Conservation (phyloP, 805 yeast species). For the Metschnikowia noctiluminum region DNA sequence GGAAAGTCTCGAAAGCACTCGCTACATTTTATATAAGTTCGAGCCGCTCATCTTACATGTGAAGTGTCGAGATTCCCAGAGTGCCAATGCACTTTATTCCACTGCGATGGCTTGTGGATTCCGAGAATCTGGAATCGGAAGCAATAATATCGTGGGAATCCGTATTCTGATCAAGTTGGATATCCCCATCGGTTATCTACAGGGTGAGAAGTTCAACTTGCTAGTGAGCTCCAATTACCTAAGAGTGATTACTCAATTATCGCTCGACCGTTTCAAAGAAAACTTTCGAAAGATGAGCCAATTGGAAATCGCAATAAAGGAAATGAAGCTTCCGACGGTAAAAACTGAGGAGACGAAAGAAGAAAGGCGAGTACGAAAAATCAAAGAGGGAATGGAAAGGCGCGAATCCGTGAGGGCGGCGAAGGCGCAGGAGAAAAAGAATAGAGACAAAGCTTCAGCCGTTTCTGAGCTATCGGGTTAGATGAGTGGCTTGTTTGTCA, state of each 20-base stretch:
- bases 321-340: constrained; percentile 18
- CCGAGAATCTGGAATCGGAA: constrained; percentile 83
- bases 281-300: constrained; percentile 55
- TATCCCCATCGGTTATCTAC: constrained; percentile 65
- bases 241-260: constrained; percentile 47
- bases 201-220: constrained; percentile 28
- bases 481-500: too few relatives aligned
- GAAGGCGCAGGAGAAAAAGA: constrained; percentile 15
- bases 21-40: constrained; percentile 71
- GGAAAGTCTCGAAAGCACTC: constrained; percentile 19
- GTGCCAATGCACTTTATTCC: constrained; percentile 62
- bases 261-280: constrained; percentile 63
- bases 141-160: constrained; percentile 73
- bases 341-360: constrained; percentile 48
- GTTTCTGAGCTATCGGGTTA: too few relatives aligned
- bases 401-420: constrained; percentile 18
- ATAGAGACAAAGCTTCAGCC: constrained; percentile 2
- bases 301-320: constrained; percentile 42
- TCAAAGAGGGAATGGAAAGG: constrained; percentile 42
- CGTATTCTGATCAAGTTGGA: constrained; percentile 73
- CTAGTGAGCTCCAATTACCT: constrained; percentile 55
- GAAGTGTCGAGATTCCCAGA: constrained; percentile 58
- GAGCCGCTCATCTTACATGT: constrained; percentile 87
- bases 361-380: constrained; percentile 52
- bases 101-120: constrained; percentile 83